Evolutionary conservation across 257 asterid species (phyloP).

Genomic region (Solanum clarkiae): DNA sequence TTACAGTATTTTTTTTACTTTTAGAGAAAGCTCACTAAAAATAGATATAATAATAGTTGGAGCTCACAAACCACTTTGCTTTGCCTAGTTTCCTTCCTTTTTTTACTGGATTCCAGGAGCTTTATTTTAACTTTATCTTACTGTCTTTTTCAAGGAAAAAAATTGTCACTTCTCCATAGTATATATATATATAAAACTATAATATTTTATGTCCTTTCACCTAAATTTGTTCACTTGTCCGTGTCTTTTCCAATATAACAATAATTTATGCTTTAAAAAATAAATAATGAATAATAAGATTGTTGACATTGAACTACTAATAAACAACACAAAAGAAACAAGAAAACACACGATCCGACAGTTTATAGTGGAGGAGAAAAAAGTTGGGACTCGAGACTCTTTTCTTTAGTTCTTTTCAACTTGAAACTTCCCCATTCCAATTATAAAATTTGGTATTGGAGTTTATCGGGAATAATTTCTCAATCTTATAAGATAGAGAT

Average conservation of each 20-base stretch:
- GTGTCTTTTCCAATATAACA: conserved; percentile 9
- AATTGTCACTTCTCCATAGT: neutral
- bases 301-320: conserved; percentile 19
- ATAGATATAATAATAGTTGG: neutral
- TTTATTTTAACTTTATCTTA: neutral
- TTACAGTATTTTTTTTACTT: neutral
- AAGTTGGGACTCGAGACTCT: conserved; percentile 36
- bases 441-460: neutral
- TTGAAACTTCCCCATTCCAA: neutral
- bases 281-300: neutral
- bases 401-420: conserved; percentile 1
- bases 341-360: conserved; percentile 39
- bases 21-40: neutral
- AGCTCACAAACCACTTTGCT: conserved; percentile 12
- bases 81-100: conserved; percentile 5
- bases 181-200: neutral
- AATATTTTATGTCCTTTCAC: conserved; percentile 3
- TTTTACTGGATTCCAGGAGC: conserved; percentile 28
- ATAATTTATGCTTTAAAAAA: neutral
- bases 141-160: neutral
- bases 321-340: neutral
- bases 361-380: conserved; percentile 37
- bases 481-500: no score
- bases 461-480: no score
- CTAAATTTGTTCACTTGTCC: conserved; percentile 8